Evolutionary conservation across 371 early-diverging fungal genomes (phyloP).

Genomic region (Aphelidium insulamus): DNA sequence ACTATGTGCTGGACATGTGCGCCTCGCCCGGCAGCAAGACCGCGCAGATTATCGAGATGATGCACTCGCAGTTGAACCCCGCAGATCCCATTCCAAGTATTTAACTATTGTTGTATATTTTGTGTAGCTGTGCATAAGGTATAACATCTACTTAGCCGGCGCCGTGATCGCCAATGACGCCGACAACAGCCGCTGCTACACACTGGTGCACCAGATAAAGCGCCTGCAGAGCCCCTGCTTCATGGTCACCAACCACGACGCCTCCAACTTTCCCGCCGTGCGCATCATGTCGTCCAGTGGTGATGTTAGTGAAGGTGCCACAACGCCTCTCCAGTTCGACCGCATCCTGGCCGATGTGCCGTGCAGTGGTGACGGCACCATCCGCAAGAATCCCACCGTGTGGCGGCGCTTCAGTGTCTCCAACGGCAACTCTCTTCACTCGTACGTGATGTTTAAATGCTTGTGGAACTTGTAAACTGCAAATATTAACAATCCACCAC

Average conservation of each 20-base stretch:
- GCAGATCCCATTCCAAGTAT: slow-evolving; percentile 33
- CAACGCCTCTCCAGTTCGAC: slow-evolving; percentile 50
- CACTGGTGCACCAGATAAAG: slow-evolving; percentile 88
- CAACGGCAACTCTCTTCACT: slow-evolving; percentile 56
- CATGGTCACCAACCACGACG: slow-evolving; percentile 92
- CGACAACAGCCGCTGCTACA: slow-evolving; percentile 68
- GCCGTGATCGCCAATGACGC: slow-evolving; percentile 95
- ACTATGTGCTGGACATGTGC: slow-evolving; percentile 79
- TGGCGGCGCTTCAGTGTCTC: slow-evolving; percentile 68
- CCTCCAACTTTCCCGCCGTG: slow-evolving; percentile 53
- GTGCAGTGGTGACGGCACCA: slow-evolving; percentile 96
- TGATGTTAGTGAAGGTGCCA: neutral
- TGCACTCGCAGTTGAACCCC: slow-evolving; percentile 54
- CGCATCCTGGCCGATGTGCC: slow-evolving; percentile 96
- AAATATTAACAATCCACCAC: neutral
- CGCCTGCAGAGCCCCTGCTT: slow-evolving; percentile 74
- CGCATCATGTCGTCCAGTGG: slow-evolving; percentile 2
- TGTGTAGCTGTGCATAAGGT: neutral
- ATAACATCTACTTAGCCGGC: too few species aligned
- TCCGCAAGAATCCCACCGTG: slow-evolving; percentile 85
- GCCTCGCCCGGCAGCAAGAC: slow-evolving; percentile 83
- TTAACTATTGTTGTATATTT: neutral
- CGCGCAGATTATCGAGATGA: slow-evolving; percentile 75
- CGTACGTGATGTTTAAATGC: slow-evolving; percentile 12
- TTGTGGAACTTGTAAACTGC: neutral